Base-by-base conservation (phyloP, 768 basidiomycete species). In the Lactifluus hygrophoroides region DNA sequence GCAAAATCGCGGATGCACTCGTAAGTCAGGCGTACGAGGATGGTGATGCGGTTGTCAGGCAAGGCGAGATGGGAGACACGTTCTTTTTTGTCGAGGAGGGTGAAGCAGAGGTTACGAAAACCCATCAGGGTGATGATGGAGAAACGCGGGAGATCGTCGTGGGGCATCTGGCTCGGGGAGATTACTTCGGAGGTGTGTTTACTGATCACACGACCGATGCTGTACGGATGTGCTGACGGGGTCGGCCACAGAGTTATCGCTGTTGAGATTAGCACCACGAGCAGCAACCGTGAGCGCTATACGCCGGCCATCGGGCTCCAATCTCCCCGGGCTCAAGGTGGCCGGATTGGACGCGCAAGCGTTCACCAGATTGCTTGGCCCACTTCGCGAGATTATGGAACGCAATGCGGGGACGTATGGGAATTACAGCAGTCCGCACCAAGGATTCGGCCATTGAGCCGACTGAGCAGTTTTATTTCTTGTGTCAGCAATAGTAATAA, bases 1-100 rank as follows among this genome's bases (percentile, higher is more conserved):
- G 94, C 76, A 99, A 98, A 77, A 91, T 98, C 60, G 94, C 95
- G 51, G 95, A 99, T 69, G 93, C 94, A 8, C 81, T 99, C 17
- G 85, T 89, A 61, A 92, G 92, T 66, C 79, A 77, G 59, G 81
- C 87, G 8, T 89, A 91, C 69, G 75, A 79, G 37, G 88, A 93
- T 65, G 94, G 92, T 19, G 85, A 93, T 66, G 81, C 84, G 3
- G 91, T 99, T 28, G 92, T 99, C 52, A 78, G 77, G 48, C 88
- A 98, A 71, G 95, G 95, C 54, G 96, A 99, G 63, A 84, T 90
- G 74, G 95, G 96, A 8, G 92, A 95, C 67, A 94, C 91, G 37
- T 98, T 98, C 75, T 99, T 93, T 78, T 94, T 99, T 62, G 84
- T 99, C 32, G 96, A 98, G 70, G 91, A 91, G 66, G 95, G 95